These are phyloP conservation scores for Carex scoparia DNA, from an alignment of 176 grass and related monocot species.

Conservation along the genomic window DNA sequence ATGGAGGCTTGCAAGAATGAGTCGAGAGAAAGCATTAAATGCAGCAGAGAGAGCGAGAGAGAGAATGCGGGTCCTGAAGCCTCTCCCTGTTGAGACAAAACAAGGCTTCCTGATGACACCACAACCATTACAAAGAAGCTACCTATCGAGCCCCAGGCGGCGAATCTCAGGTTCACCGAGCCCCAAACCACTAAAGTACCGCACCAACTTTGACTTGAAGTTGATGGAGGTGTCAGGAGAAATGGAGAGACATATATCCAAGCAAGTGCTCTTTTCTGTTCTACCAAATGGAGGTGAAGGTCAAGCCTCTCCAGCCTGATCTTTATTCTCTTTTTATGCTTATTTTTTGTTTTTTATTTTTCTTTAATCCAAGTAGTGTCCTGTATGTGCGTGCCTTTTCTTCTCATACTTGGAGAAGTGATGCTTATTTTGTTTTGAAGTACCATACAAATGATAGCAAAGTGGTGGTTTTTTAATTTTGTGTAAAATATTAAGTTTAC, in stretches of 20 bases:
- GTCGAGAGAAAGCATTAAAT: constrained; percentile 71
- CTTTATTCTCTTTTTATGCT: neutral
- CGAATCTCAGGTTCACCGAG: constrained; percentile 73
- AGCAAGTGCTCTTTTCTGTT: constrained; percentile 70
- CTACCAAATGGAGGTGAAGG: constrained; percentile 58
- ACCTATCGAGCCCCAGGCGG: constrained; percentile 62
- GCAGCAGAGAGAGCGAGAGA: constrained; percentile 72
- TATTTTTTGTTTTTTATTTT: neutral
- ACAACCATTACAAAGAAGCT: constrained; percentile 40
- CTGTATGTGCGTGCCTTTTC: neutral
- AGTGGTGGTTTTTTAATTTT: neutral
- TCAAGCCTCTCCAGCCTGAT: constrained; percentile 43
- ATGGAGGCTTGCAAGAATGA: constrained; percentile 90
- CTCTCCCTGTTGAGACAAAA: constrained; percentile 75
- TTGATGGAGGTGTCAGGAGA: constrained; percentile 73
- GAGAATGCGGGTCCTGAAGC: constrained; percentile 63
- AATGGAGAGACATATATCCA: constrained; percentile 74
- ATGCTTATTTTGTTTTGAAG: constrained; percentile 4
- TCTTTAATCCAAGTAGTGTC: neutral
- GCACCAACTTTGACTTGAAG: constrained; percentile 68
- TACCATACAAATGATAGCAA: neutral
- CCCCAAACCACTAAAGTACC: constrained; percentile 52
- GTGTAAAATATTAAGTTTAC: neutral
- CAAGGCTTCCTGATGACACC: constrained; percentile 54
- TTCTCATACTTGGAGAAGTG: constrained; percentile 24